Base-by-base conservation (phyloP, 257 asterid genomes). In the Nicotiana attenuata region DNA sequence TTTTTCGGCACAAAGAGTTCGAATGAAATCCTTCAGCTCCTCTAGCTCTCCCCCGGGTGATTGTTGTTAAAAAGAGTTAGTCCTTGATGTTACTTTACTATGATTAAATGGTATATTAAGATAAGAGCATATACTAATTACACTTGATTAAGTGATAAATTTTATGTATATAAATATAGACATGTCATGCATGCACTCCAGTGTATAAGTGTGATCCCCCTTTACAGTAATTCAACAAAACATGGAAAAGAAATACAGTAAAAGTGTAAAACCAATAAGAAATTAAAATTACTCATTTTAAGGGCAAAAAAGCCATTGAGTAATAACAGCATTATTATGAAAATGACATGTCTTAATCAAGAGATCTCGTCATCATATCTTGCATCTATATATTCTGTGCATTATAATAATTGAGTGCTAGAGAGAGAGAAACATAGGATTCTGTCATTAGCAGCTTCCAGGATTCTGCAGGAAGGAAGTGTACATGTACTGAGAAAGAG, bases 391-490 rank as follows among this genome's bases (percentile, higher is more conserved):
- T 73, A 73, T 73, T 47, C 79, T 73, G 13, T 73, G 38, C 4
- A 15, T 41, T 20, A 22, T 7, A 47, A 73, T 24, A 73, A 73
- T 73, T 47, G 35, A 47, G 15, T 24, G 0, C 13, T 14, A 47
- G 38, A 64, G 65, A 81, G 76, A 65, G 73, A 73, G 73, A 82
- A 84, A 84, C 93, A 82, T 87, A 78, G 91, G 90, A 90, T 90
- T 63, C 92, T 80, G 84, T 66, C 63, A 83, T 71, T 65, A 26
- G 97, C 92, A 90, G 90, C 90, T 92, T 90, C 97, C 84, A 20
- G 93, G 92, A 87, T 89, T 85, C 84, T 87, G 87, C 89, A 84
- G 78, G 82, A 82, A 84, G 73, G 22, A 26, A 73, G 38, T 67
- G 15, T 50, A 29, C 60, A 26, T 67, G 15, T 50, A 29, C 60